Percentiles rank a stretch among this genome's conserved stretches.
Conservation (phyloP, 1,284 basidiomycete genomes). For the Vanrija sp. region DNA sequence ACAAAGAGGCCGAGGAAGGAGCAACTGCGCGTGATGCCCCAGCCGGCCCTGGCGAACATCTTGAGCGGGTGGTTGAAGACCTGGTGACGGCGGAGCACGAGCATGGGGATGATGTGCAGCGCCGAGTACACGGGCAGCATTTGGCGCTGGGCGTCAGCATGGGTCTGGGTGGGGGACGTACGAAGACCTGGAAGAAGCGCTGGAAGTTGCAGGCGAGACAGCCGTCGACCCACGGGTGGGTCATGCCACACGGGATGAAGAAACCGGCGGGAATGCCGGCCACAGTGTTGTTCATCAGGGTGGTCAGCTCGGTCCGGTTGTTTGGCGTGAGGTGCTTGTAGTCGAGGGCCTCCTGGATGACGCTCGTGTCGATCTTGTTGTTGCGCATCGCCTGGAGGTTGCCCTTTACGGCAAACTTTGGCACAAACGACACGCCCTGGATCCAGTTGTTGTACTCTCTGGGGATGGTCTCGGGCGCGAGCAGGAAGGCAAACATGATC, state of each 20-base stretch:
- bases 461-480: constrained; percentile 77
- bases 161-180: constrained; percentile 14
- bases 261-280: constrained; percentile 21
- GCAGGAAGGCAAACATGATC: constrained; percentile 79
- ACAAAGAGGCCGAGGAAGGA: constrained; percentile 86
- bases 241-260: constrained; percentile 57
- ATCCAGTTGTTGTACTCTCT: constrained; percentile 72
- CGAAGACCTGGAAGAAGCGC: constrained; percentile 73
- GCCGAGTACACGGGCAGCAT: constrained; percentile 78
- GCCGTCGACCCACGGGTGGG: constrained; percentile 74
- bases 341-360: constrained; percentile 58
- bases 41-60: constrained; percentile 62
- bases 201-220: constrained; percentile 66
- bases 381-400: constrained; percentile 61
- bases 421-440: constrained; percentile 63
- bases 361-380: constrained; percentile 56
- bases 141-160: constrained; percentile 53
- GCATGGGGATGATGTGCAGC: constrained; percentile 79
- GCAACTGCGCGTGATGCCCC: constrained; percentile 77
- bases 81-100: constrained; percentile 63
- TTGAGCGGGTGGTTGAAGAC: constrained; percentile 56
- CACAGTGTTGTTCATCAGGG: constrained; percentile 29
- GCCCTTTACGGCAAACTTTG: constrained; percentile 59
- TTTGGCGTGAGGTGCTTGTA: constrained; percentile 39
- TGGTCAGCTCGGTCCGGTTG: constrained; percentile 26